Evolutionary conservation across 139 green algal genomes (phyloP).

Genomic region (Haematococcus sp.): DNA sequence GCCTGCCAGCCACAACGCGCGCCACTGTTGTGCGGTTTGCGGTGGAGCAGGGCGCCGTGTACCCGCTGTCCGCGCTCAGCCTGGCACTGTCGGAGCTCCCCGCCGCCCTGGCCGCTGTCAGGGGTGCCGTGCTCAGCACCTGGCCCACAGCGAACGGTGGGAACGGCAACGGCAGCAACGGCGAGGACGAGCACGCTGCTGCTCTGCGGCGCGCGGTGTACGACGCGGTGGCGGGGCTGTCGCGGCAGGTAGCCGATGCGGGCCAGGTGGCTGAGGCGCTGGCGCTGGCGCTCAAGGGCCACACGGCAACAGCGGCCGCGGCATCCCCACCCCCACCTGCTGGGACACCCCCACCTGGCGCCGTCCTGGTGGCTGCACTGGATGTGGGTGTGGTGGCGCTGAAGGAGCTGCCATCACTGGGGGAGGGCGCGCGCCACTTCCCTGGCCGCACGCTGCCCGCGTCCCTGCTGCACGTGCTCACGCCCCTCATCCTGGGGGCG

Average conservation of each 20-base stretch:
- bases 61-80: conserved; percentile 30
- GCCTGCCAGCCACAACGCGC: conserved; percentile 9
- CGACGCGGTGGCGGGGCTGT: neutral
- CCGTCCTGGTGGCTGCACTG: neutral
- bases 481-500: neutral
- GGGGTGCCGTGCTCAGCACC: neutral
- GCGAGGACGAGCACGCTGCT: neutral
- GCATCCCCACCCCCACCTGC: neutral
- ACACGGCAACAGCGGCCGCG: neutral
- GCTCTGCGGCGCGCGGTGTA: neutral
- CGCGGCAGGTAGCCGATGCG: conserved; percentile 6
- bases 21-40: conserved; percentile 16
- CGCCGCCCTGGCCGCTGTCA: conserved; percentile 9
- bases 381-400: neutral
- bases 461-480: conserved; percentile 21
- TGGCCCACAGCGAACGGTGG: no score
- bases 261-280: conserved; percentile 21
- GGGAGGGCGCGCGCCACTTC: conserved; percentile 9
- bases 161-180: no score
- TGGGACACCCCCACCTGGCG: neutral
- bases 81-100: conserved; percentile 33
- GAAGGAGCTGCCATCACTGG: neutral
- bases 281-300: conserved; percentile 3
- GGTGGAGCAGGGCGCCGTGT: conserved; percentile 22
- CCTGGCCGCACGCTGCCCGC: conserved; percentile 14